These are phyloP conservation scores for Madurella mycetomatis DNA, from an alignment of 2,329 filamentous ascomycete genomes.

Conservation along the genomic window DNA sequence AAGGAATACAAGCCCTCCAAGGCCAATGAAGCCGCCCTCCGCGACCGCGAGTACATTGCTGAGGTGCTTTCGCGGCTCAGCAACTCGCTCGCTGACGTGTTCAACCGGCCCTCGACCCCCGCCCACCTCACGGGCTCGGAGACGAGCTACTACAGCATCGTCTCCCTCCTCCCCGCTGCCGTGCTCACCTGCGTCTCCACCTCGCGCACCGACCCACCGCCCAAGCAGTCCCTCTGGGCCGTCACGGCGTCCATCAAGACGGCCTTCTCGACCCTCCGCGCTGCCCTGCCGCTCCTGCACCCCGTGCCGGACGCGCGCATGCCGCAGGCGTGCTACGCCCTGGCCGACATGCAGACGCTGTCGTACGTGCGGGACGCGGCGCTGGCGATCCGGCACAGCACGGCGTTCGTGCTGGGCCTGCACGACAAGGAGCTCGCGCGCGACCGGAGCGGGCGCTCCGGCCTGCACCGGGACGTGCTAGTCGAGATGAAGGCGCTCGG, in stretches of 20 bases:
- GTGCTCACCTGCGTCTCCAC: conserved; percentile 24
- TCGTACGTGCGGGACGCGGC: conserved; percentile 36
- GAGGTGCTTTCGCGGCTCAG: conserved; percentile 41
- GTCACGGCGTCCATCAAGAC: conserved; percentile 18
- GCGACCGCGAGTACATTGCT: conserved; percentile 42
- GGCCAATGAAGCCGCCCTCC: conserved; percentile 32
- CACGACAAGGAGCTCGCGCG: conserved; percentile 32
- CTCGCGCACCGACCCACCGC: conserved; percentile 17
- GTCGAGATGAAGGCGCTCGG: conserved; percentile 33
- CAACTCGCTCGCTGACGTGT: conserved; percentile 39
- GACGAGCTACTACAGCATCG: conserved; percentile 39
- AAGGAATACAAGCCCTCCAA: conserved; percentile 47
- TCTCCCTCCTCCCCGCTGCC: conserved; percentile 38
- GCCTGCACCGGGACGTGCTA: conserved; percentile 32
- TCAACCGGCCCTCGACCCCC: conserved; percentile 27
- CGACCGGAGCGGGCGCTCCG: conserved; percentile 32
- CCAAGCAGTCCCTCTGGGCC: conserved; percentile 5
- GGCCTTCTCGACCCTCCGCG: conserved; percentile 19
- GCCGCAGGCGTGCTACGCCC: conserved; percentile 23
- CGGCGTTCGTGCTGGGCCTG: conserved; percentile 28
- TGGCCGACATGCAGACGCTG: conserved; percentile 35
- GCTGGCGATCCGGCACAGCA: conserved; percentile 31
- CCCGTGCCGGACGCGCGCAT: background rate
- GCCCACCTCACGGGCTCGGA: conserved; percentile 40
- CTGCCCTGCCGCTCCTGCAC: background rate